These are phyloP conservation scores for Monosporascus sp. DNA, from an alignment of 2,329 filamentous ascomycete species.

Conservation along the genomic window DNA sequence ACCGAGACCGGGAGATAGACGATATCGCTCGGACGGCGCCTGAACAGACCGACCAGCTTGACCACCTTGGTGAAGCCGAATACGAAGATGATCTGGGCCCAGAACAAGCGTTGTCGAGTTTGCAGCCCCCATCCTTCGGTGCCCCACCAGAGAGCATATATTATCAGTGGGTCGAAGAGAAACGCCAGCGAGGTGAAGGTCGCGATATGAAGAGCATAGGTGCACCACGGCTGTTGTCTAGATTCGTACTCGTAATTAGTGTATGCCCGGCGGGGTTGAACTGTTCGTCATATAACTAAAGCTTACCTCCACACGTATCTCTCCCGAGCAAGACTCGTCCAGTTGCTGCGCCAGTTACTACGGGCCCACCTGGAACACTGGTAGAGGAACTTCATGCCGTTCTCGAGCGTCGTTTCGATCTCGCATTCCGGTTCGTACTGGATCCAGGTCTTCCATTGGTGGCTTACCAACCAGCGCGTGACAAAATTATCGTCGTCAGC, in stretches of 20 bases:
- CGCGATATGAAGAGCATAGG: constrained; percentile 87
- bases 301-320: constrained; percentile 81
- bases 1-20: constrained; percentile 79
- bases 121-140: constrained; percentile 56
- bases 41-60: constrained; percentile 83
- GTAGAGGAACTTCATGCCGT: constrained; percentile 81
- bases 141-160: constrained; percentile 65
- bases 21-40: constrained; percentile 77
- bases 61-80: constrained; percentile 81
- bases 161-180: constrained; percentile 67
- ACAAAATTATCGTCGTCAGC: constrained; percentile 99
- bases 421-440: constrained; percentile 90
- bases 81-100: constrained; percentile 67
- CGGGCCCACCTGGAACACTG: constrained; percentile 94
- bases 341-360: constrained; percentile 97
- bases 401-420: constrained; percentile 88
- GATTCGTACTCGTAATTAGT: constrained; percentile 12
- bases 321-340: constrained; percentile 82
- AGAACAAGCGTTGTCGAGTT: constrained; percentile 51
- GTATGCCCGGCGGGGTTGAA: background rate
- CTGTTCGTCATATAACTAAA: too few species aligned
- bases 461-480: constrained; percentile 88
- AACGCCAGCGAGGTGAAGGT: constrained; percentile 89
- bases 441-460: constrained; percentile 91
- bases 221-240: constrained; percentile 89